phyloP scores from a whole-genome alignment of 73 alveolate species.

The Paramecium primaurelia region DNA sequence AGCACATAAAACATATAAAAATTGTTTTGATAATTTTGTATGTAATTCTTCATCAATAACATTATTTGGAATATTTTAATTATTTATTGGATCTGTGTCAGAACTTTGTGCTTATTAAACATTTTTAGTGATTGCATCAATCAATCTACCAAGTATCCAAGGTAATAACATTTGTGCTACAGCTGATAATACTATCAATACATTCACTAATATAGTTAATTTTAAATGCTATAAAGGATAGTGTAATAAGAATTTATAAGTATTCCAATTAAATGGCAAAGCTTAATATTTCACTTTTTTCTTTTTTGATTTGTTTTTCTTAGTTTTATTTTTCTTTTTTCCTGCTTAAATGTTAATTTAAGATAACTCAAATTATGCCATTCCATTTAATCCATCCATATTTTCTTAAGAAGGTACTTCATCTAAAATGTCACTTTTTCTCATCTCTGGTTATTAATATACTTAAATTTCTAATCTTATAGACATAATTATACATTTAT shows the following conservation, averaged over 20 bases:
- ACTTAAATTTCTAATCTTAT: not conserved
- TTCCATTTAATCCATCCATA: not conserved
- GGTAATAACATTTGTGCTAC: not conserved
- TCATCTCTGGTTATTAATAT: not conserved
- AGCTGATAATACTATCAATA: not conserved
- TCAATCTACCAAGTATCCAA: not conserved
- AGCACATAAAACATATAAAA: not conserved
- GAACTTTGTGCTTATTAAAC: not conserved
- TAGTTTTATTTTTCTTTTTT: not conserved
- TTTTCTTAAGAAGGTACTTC: not conserved
- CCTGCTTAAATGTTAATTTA: not conserved
- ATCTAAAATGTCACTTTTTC: conserved; percentile 3
- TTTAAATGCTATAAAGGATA: not conserved
- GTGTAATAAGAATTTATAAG: conserved; percentile 29
- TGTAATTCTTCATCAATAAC: not conserved
- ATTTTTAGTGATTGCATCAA: conserved; percentile 13
- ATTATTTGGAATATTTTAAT: not conserved
- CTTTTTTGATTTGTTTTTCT: not conserved
- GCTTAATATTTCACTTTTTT: not conserved
- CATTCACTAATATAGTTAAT: not conserved
- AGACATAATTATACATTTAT: not conserved
- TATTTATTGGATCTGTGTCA: not conserved
- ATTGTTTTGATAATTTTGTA: not conserved
- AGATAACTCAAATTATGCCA: not conserved
- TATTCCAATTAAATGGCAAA: not conserved